Conservation (phyloP, 1,284 basidiomycete species). For the Cutaneotrichosporon sp. region DNA sequence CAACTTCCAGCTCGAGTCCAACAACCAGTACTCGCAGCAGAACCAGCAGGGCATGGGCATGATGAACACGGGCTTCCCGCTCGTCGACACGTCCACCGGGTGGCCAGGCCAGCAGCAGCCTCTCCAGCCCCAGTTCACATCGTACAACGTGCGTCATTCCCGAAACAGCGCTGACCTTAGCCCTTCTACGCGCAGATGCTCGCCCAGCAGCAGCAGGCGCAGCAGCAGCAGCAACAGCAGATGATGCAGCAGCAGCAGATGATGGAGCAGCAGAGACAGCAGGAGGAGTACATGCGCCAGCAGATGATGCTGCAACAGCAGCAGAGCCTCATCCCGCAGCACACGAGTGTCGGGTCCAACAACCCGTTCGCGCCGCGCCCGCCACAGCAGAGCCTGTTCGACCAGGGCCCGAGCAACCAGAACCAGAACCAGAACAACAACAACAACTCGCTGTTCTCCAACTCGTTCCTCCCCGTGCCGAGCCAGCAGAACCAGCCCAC, state of each 20-base stretch:
- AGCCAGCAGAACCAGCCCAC: slow-evolving; percentile 22
- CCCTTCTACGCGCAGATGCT: slow-evolving; percentile 56
- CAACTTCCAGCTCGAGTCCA: slow-evolving; percentile 60
- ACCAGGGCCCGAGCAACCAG: slow-evolving; percentile 10
- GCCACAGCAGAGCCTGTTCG: slow-evolving; percentile 36
- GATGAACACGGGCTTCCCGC: slow-evolving; percentile 55
- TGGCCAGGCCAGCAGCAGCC: slow-evolving; percentile 51
- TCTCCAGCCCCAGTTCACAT: slow-evolving; percentile 65
- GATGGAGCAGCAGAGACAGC: slow-evolving; percentile 54
- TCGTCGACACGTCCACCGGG: slow-evolving; percentile 62
- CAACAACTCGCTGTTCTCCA: slow-evolving; percentile 10
- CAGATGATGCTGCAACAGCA: slow-evolving; percentile 60
- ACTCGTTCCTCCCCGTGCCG: slow-evolving; percentile 41
- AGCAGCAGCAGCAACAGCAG: slow-evolving; percentile 58
- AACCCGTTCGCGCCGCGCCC: slow-evolving; percentile 76
- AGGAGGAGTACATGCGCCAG: slow-evolving; percentile 51
- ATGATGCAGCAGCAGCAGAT: slow-evolving; percentile 61
- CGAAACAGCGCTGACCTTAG: slow-evolving; percentile 39
- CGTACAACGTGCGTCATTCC: slow-evolving; percentile 50
- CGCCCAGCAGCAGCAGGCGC: slow-evolving; percentile 52
- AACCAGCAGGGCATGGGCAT: slow-evolving; percentile 48
- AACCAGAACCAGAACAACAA: too few species aligned
- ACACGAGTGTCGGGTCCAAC: slow-evolving; percentile 76
- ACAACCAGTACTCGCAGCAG: slow-evolving; percentile 50
- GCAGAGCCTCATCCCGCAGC: slow-evolving; percentile 60